Evolutionary conservation across 208 protist species (phyloP), one percentile per base, ranked within the genome.

Genomic region (Acanthamoeba lenticulata): DNA sequence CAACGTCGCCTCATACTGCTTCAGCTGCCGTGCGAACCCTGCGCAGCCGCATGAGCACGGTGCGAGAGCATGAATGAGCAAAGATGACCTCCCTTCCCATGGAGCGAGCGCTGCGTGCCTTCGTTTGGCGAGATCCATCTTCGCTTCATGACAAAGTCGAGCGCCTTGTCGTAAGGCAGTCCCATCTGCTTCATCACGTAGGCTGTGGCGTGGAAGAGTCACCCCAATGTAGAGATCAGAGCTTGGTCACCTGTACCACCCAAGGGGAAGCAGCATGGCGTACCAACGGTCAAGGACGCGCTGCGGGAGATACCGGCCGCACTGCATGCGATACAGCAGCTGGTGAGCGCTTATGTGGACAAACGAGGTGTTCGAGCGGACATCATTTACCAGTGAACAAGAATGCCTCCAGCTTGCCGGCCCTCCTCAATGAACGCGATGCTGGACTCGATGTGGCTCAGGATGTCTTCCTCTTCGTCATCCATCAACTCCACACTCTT

Each of bases 101-200:
- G 32, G 2, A 11, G 74, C 27, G 9, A 4, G 19, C 13, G 1
- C 27, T 2, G 36, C 42, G 38, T 6, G 55, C 74, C 74, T 34
- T 85, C 29, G 74, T 85, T 85, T 21, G 74, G 74, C 2, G 42
- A 85, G 17, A 85, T 85, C 74, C 74, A 85, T 21, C 74, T 85
- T 36, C 74, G 4, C 36, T 24, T 6, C 74, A 85, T 85, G 11
- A 85, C 74, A 17, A 85, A 85, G 42, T 85, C 74, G 27, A 57
- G 44, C 6, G 74, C 74, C 27, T 85, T 11, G 2, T 85, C 27
- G 74, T 85, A 85, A 32, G 74, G n/a, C 42, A 85, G 74, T 24
- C 55, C 17, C 74, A 85, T 85, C n/a, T 45, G 38, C 6, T 55
- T 85, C 74, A 85, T 85, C 42, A 85, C 21, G 32, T 85, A 85